phyloP scores from a whole-genome alignment of 805 yeast species.

The Cyberlindnera xylosilytica region DNA sequence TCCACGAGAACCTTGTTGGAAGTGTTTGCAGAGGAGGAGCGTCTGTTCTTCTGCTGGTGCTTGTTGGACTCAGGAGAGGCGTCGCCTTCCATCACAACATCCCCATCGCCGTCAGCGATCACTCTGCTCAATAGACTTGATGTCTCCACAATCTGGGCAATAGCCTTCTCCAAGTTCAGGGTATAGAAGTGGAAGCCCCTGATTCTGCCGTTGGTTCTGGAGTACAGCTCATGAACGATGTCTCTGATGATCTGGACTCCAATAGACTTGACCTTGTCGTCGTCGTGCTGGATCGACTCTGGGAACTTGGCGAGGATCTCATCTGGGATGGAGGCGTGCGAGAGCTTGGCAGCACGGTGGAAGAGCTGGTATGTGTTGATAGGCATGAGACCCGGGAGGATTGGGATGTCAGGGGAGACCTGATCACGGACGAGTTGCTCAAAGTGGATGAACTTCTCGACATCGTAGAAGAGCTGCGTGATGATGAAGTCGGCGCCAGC shows the following conservation, averaged over 20 bases:
- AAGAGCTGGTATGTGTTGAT: constrained; percentile 80
- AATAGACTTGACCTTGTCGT: constrained; percentile 71
- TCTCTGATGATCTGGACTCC: constrained; percentile 76
- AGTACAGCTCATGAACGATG: constrained; percentile 55
- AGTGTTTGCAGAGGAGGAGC: constrained; percentile 28
- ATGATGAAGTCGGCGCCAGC: constrained; percentile 96
- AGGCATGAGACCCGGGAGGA: constrained; percentile 91
- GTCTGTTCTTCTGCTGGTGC: constrained; percentile 15
- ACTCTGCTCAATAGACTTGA: constrained; percentile 52
- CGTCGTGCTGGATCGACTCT: constrained; percentile 58
- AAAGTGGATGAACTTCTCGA: constrained; percentile 67
- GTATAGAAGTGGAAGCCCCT: constrained; percentile 92
- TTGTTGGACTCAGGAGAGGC: neutral
- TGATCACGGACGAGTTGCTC: constrained; percentile 48
- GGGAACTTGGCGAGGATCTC: constrained; percentile 52
- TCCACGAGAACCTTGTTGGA: constrained; percentile 41
- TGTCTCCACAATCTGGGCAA: constrained; percentile 75
- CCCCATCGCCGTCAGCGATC: constrained; percentile 34
- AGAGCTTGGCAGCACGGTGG: constrained; percentile 81
- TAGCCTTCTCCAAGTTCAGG: constrained; percentile 85
- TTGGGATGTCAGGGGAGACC: constrained; percentile 44
- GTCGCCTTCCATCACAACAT: constrained; percentile 12
- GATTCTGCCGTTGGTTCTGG: constrained; percentile 52
- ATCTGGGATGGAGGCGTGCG: constrained; percentile 80
- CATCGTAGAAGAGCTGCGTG: constrained; percentile 89